Conservation (phyloP, 23 red algal genomes). For the Agarophyton chilense region DNA sequence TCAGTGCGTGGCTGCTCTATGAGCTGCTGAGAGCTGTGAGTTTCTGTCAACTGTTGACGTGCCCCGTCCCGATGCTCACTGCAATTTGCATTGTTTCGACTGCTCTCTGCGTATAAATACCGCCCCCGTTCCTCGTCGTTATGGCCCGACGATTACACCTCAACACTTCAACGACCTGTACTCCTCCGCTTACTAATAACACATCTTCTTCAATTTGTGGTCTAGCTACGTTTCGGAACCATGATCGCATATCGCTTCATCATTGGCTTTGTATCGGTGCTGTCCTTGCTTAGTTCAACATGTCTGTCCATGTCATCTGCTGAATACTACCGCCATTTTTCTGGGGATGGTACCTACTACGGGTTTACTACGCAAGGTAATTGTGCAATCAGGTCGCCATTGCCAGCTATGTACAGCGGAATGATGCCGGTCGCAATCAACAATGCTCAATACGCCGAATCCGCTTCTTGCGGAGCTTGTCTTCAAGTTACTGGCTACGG, state of each 20-base stretch:
- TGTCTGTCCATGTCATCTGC: neutral
- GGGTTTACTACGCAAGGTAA: slow-evolving; percentile 40
- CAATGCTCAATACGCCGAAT: slow-evolving; percentile 38
- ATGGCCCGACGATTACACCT: neutral
- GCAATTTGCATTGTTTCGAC: neutral
- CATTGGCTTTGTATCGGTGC: neutral
- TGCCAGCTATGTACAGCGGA: slow-evolving; percentile 41
- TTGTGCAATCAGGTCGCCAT: slow-evolving; percentile 25
- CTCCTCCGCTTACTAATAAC: no score
- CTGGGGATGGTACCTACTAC: slow-evolving; percentile 67
- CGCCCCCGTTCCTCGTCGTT: neutral
- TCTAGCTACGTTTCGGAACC: no score
- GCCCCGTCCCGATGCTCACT: neutral
- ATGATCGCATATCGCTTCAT: no score
- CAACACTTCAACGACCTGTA: no score
- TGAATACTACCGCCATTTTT: neutral
- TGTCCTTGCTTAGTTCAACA: neutral
- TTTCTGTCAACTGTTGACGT: no score
- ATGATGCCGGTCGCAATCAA: slow-evolving; percentile 53
- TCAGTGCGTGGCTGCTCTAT: no score
- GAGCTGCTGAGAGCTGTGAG: no score
- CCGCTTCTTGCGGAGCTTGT: slow-evolving; percentile 49
- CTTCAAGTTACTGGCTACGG: slow-evolving; percentile 24
- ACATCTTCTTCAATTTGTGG: no score
- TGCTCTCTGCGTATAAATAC: neutral